These are phyloP conservation scores for Fusarium sp. DNA, from an alignment of 2,329 filamentous ascomycete species.

Conservation along the genomic window DNA sequence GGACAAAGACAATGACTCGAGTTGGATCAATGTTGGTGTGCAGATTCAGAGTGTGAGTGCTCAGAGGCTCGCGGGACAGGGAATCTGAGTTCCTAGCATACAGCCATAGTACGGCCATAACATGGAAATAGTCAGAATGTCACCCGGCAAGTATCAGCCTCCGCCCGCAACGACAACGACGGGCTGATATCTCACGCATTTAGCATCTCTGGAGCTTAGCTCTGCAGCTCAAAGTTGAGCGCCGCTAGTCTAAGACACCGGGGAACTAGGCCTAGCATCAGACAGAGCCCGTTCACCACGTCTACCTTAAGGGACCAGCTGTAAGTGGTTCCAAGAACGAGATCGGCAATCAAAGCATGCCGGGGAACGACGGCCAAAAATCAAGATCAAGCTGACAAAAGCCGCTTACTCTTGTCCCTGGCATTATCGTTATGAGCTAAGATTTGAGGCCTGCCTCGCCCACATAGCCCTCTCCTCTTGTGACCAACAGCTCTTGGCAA, in stretches of 20 bases:
- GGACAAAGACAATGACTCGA: conserved; percentile 17
- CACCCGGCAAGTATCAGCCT: conserved; percentile 12
- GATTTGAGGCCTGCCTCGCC: conserved; percentile 31
- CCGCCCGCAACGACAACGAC: conserved; percentile 27
- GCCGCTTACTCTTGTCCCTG: conserved; percentile 13
- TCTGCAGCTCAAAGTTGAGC: conserved; percentile 36
- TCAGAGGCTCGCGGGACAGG: neutral
- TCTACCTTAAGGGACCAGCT: neutral
- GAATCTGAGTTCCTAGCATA: conserved; percentile 9
- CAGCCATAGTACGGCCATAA: conserved; percentile 12
- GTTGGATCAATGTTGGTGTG: conserved; percentile 11
- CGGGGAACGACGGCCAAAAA: conserved; percentile 6
- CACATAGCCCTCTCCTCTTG: conserved; percentile 29
- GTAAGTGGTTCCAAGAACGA: conserved; percentile 17
- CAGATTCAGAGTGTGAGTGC: neutral
- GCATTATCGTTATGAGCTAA: conserved; percentile 7
- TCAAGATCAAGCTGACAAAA: conserved; percentile 7
- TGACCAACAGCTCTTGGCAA: conserved; percentile 30
- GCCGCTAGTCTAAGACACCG: conserved; percentile 20
- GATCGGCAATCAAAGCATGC: conserved; percentile 21
- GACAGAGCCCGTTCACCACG: conserved; percentile 22
- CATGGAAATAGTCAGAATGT: conserved; percentile 18
- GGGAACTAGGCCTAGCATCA: neutral
- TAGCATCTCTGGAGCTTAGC: conserved; percentile 16
- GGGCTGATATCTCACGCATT: conserved; percentile 26